phyloP scores from a whole-genome alignment of 2,329 filamentous ascomycete genomes.

The Aspergillus fijiensis region DNA sequence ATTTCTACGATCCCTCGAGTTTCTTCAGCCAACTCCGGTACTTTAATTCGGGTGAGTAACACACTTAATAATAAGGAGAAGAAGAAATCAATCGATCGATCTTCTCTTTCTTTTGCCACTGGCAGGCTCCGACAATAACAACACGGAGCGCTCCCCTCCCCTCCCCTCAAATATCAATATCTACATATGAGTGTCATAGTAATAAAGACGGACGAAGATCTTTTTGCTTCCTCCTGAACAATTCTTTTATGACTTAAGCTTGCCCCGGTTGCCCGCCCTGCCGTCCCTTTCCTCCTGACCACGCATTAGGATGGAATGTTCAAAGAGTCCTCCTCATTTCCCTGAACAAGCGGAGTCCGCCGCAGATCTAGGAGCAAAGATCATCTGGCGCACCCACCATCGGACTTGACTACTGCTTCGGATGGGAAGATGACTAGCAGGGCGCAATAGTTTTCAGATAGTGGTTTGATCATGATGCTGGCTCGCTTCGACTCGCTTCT shows the following conservation, averaged over 20 bases:
- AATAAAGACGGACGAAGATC: background rate
- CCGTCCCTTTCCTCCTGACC: background rate
- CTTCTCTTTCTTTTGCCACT: background rate
- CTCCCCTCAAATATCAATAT: background rate
- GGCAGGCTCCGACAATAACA: background rate
- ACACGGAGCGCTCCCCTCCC: background rate
- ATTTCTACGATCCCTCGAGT: background rate
- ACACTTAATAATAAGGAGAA: background rate
- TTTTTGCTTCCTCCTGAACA: background rate
- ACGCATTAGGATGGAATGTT: background rate
- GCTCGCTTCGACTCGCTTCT: background rate
- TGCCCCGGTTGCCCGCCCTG: background rate
- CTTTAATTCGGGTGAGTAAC: background rate
- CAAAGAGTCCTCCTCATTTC: constrained; percentile 5
- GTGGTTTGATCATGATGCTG: background rate
- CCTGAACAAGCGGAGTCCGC: constrained; percentile 10
- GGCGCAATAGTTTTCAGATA: background rate
- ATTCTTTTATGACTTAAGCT: background rate
- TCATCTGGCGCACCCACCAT: constrained; percentile 11
- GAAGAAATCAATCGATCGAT: no score
- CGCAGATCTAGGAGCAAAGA: constrained; percentile 17
- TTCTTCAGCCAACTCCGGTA: background rate
- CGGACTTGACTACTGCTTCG: background rate
- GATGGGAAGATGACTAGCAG: constrained; percentile 1
- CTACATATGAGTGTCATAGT: background rate